Base-by-base conservation (phyloP, 805 yeast genomes). In the Barnettozyma sp. region DNA sequence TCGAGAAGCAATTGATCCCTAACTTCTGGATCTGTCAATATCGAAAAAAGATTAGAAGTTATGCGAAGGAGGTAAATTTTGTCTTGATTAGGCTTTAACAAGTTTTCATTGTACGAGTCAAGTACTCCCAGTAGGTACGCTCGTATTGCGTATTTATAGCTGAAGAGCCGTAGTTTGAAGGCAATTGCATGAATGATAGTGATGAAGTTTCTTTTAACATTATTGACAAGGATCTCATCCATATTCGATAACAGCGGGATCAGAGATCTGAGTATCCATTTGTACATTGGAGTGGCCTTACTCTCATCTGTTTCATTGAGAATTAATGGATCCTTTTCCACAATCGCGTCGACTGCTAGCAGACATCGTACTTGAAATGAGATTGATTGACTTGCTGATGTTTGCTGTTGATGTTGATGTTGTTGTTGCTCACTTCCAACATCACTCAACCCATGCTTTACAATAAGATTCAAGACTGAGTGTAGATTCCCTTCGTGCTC, bases 391-490 rank as follows among this genome's bases (percentile, higher is more conserved):
- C 34, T 3, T 36, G 40, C 31, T 24, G 11, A 16, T 13, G 27
- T 18, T 11, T 25, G 31, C 14, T 23, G 33, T 12, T 26, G 34
- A 3, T 34, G 39, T 6, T 42, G 41, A 14, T 42, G 44, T 48
- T 36, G 9, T n/a, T n/a, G n/a, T n/a, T n/a, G n/a, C n/a, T n/a
- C n/a, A n/a, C n/a, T n/a, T n/a, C n/a, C n/a, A n/a, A n/a, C n/a
- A n/a, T n/a, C n/a, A n/a, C n/a, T n/a, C n/a, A n/a, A n/a, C n/a
- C 56, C 55, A 20, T 44, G 49, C 16, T 40, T 41, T 18, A 52
- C 36, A 30, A 52, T 52, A 29, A 50, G 40, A 12, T 35, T 33
- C 14, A 52, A 34, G 17, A 43, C 39, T 23, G 41, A 42, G 26
- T 44, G 40, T 34, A 43, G 49, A 1, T 45, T 42, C 9, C 46